Percentiles rank a stretch among this genome's conserved stretches.
These are phyloP conservation scores for Coprinopsis cinerea DNA, from an alignment of 768 basidiomycete species.

Conservation along the genomic window DNA sequence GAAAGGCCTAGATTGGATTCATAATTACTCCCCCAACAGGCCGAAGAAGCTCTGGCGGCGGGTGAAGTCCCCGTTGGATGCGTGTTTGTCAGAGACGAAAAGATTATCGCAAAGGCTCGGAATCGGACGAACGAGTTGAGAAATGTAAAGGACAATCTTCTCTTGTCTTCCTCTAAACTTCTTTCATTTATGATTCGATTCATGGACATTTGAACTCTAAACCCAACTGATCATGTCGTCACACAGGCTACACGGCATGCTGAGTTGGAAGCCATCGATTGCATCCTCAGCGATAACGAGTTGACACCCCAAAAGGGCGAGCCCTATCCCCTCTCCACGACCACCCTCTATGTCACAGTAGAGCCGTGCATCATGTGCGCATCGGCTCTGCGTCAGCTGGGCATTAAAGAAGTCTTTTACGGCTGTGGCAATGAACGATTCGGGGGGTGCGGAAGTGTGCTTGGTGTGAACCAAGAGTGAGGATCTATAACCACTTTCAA, in stretches of 20 bases:
- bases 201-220: background rate
- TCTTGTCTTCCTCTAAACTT: constrained; percentile 5
- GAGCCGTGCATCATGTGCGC: constrained; percentile 99
- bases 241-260: constrained; percentile 91
- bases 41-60: constrained; percentile 77
- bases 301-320: constrained; percentile 46
- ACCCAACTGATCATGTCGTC: constrained; percentile 1
- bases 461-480: constrained; percentile 77
- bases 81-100: constrained; percentile 79
- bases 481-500: constrained; percentile 13
- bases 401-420: constrained; percentile 85
- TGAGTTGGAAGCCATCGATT: constrained; percentile 93
- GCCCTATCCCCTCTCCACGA: constrained; percentile 70
- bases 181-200: background rate
- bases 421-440: constrained; percentile 96
- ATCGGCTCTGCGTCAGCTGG: constrained; percentile 88
- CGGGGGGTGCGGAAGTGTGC: constrained; percentile 93
- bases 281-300: constrained; percentile 58
- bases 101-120: constrained; percentile 76
- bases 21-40: constrained; percentile 33
- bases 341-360: constrained; percentile 94
- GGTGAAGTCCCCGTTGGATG: constrained; percentile 97
- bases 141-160: constrained; percentile 52
- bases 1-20: background rate
- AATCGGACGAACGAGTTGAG: constrained; percentile 93